These are phyloP conservation scores for Paulinella micropora DNA, from an alignment of 78 protist genomes.

Conservation along the genomic window DNA sequence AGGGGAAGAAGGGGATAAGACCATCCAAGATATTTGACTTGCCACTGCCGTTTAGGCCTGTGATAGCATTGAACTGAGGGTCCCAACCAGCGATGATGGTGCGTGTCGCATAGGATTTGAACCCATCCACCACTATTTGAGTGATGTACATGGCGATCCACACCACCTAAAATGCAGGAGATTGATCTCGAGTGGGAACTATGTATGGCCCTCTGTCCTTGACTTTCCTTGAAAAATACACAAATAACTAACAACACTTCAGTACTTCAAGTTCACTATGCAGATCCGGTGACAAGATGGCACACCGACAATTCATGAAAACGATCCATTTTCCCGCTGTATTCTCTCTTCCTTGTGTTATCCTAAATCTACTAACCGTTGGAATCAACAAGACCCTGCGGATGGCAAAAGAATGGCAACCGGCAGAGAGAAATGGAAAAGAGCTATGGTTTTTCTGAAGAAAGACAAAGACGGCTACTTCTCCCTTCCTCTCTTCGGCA, in stretches of 20 bases:
- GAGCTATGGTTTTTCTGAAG: too few species aligned
- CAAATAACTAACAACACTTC: neutral
- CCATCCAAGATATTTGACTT: slow-evolving; percentile 96
- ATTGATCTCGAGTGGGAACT: neutral
- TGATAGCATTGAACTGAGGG: slow-evolving; percentile 91
- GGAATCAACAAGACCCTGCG: too few species aligned
- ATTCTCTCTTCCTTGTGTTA: too few species aligned
- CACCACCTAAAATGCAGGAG: neutral
- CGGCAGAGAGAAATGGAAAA: too few species aligned
- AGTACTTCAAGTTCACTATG: too few species aligned
- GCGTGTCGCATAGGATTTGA: slow-evolving; percentile 91
- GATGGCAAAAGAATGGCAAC: too few species aligned
- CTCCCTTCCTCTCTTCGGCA: too few species aligned
- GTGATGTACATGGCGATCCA: slow-evolving; percentile 65
- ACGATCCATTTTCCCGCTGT: neutral
- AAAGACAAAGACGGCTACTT: too few species aligned
- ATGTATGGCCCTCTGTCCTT: neutral
- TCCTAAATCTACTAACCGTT: too few species aligned
- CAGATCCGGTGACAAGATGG: too few species aligned
- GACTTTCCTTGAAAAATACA: neutral
- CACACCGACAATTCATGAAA: too few species aligned
- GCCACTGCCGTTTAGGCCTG: slow-evolving; percentile 87
- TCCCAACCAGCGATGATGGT: slow-evolving; percentile 77
- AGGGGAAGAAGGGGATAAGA: too few species aligned
- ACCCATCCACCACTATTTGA: slow-evolving; percentile 92